Conservation (phyloP, 2,329 filamentous ascomycete genomes). For the Cladosporium sp. region DNA sequence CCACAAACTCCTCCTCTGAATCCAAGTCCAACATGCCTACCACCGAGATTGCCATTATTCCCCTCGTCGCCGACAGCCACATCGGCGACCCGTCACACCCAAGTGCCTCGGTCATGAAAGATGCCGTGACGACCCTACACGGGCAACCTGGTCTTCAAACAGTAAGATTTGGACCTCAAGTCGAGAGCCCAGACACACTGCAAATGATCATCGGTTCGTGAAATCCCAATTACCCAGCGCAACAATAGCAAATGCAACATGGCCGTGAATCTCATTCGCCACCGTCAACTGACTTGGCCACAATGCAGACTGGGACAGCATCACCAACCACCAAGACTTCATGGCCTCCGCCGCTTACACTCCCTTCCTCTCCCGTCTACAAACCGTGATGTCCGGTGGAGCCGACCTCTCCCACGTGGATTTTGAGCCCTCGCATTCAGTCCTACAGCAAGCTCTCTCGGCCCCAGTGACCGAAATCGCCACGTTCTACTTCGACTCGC, state of each 20-base stretch:
- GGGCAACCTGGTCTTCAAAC: slow-evolving; percentile 35
- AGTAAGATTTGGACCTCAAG: slow-evolving; percentile 33
- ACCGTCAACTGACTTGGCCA: neutral
- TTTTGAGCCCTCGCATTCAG: slow-evolving; percentile 22
- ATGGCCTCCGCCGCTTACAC: slow-evolving; percentile 33
- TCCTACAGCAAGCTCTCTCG: slow-evolving; percentile 22
- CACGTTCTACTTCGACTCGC: slow-evolving; percentile 39
- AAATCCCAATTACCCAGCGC: neutral
- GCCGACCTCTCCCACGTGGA: slow-evolving; percentile 34
- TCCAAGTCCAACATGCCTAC: slow-evolving; percentile 25
- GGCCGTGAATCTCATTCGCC: neutral
- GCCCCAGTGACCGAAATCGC: slow-evolving; percentile 49
- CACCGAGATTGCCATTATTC: slow-evolving; percentile 39
- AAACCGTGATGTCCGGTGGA: slow-evolving; percentile 25
- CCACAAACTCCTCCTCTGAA: too few relatives aligned
- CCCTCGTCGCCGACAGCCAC: slow-evolving; percentile 35
- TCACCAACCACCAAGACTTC: slow-evolving; percentile 40
- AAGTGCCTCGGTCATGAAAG: slow-evolving; percentile 30
- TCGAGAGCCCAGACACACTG: slow-evolving; percentile 37
- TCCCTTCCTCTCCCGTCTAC: slow-evolving; percentile 34
- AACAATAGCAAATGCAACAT: neutral
- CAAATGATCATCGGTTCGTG: slow-evolving; percentile 40
- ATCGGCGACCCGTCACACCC: slow-evolving; percentile 28
- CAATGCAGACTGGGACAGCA: slow-evolving; percentile 40
- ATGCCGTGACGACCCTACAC: slow-evolving; percentile 32